Base-by-base conservation (phyloP, 2,329 filamentous ascomycete species). In the Alternaria gaisen region DNA sequence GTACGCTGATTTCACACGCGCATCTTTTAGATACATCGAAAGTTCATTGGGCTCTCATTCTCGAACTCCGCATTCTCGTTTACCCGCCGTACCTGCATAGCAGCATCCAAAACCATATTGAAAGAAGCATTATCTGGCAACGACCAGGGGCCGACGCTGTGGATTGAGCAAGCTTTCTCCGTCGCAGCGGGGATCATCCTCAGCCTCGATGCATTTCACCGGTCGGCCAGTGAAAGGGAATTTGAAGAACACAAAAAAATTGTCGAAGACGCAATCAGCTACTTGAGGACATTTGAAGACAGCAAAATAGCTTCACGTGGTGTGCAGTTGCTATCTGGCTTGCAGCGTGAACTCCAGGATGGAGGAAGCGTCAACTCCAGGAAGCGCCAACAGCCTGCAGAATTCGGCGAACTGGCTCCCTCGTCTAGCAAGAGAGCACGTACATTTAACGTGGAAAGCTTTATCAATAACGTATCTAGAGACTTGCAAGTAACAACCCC, bases 101-200 rank as follows among this genome's bases (percentile, higher is more conserved):
- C 77, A 12, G 79, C 79, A 1, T 74, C 79, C 2, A 75, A 72
- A 66, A 81, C 72, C 34, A 82, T 82, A 59, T 46, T 75, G 58
- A 77, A 78, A 38, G 79, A 80, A 47, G 74, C 76, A 26, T 70
- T 72, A 14, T 72, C 76, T 12, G 70, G 65, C 14, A 68, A 63
- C 1, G 69, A 79, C 14, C 65, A 72, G 14, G 77, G 75, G 1
- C 79, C 79, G 1, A 43, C 68, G 73, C 6, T 81, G 6, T 81
- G 79, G 79, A 80, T 80, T 30, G 73, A 80, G 36, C 78, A 81
- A 60, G 78, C 79, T 8, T 81, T 81, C 53, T 73, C 73, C n/a
- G 77, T 81, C 1, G 77, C 79, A 18, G 79, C 79, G 4, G 66
- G 75, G 43, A 80, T 81, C 8, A 78, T 80, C 3, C 62, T 81